Evolutionary conservation across 805 yeast species (phyloP).

Genomic region (Tetrapisispora pingtungensis): DNA sequence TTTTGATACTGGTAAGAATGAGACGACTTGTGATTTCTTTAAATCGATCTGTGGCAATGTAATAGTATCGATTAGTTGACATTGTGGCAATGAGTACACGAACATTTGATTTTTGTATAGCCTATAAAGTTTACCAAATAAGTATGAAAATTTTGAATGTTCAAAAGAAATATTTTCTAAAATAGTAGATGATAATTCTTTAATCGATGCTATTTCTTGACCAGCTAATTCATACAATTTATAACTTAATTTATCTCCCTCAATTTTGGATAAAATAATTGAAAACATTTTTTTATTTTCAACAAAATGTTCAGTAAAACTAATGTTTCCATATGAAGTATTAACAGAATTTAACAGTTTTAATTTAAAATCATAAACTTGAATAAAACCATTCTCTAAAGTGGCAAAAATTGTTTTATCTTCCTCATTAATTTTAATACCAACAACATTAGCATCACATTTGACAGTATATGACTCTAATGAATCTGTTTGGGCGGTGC

Average conservation of each 20-base stretch:
- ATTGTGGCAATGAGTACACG: constrained; percentile 20
- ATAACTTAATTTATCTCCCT: constrained; percentile 16
- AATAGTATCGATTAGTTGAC: constrained; percentile 14
- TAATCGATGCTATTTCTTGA: constrained; percentile 8
- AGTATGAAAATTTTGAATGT: constrained; percentile 18
- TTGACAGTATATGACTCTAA: constrained; percentile 9
- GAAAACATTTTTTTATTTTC: constrained; percentile 12
- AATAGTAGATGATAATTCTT: constrained; percentile 20
- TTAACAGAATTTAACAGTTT: constrained; percentile 17
- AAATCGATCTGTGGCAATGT: constrained; percentile 20
- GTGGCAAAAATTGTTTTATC: constrained; percentile 13
- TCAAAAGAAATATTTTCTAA: constrained; percentile 15
- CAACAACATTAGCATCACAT: constrained; percentile 12
- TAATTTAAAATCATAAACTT: constrained; percentile 19
- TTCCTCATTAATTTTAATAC: constrained; percentile 11
- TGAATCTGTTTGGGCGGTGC: constrained; percentile 9
- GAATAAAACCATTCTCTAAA: constrained; percentile 24
- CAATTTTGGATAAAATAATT: constrained; percentile 16
- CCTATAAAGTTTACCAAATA: constrained; percentile 23
- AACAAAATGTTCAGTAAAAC: constrained; percentile 15
- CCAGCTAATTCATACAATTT: constrained; percentile 16
- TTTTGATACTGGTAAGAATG: constrained; percentile 23
- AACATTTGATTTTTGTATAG: constrained; percentile 10
- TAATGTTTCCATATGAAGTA: constrained; percentile 17
- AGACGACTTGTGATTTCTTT: constrained; percentile 6